Conservation (phyloP, 108 stramenopile species). For the Nitzschia sp. region DNA sequence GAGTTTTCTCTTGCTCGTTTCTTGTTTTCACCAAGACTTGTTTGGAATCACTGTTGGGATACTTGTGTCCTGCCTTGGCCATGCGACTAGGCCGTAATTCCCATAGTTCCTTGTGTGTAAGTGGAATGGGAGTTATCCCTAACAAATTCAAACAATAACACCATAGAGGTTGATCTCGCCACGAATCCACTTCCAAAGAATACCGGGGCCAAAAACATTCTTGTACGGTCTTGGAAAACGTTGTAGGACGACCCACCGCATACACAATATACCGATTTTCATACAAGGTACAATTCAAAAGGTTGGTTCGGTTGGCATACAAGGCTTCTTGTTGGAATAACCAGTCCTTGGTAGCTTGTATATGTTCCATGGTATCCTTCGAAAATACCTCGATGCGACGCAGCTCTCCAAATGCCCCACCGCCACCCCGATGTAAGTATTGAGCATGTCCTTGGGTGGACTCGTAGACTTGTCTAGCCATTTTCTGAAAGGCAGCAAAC, state of each 20-base stretch:
- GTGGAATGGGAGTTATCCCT: slow-evolving; percentile 24
- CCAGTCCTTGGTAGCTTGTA: slow-evolving; percentile 14
- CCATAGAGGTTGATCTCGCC: slow-evolving; percentile 44
- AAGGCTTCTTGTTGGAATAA: slow-evolving; percentile 13
- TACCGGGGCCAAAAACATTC: slow-evolving; percentile 38
- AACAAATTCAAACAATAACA: slow-evolving; percentile 32
- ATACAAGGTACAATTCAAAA: slow-evolving; percentile 28
- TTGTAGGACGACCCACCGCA: neutral
- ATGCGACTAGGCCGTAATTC: slow-evolving; percentile 5
- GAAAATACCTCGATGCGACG: slow-evolving; percentile 2
- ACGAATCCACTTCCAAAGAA: slow-evolving; percentile 35
- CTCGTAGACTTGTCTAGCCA: slow-evolving; percentile 10
- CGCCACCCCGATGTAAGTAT: slow-evolving; percentile 22
- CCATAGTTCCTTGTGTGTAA: slow-evolving; percentile 16
- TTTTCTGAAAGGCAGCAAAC: slow-evolving; percentile 4
- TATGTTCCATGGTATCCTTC: slow-evolving; percentile 15
- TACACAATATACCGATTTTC: slow-evolving; percentile 36
- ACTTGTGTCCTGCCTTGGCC: slow-evolving; percentile 23
- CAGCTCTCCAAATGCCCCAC: slow-evolving; percentile 15
- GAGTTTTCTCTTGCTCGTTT: no score
- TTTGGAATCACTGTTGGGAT: no score
- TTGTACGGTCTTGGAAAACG: slow-evolving; percentile 10
- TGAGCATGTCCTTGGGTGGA: slow-evolving; percentile 14
- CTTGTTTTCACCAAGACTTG: no score
- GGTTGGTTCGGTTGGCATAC: neutral